These are phyloP conservation scores for Carex kokanica DNA, from an alignment of 176 grass and related monocot genomes.

Conservation along the genomic window DNA sequence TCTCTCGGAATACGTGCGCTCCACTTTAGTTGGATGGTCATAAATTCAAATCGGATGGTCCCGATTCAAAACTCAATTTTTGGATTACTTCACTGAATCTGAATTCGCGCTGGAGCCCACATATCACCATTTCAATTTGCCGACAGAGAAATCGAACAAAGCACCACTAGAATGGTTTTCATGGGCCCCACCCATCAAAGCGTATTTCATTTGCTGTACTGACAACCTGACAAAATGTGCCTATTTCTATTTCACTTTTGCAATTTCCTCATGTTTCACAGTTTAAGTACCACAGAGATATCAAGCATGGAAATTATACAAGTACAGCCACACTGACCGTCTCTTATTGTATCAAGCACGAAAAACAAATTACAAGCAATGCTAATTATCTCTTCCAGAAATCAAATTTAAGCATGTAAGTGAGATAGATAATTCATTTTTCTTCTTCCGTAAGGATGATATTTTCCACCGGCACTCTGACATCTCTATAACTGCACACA, in stretches of 20 bases:
- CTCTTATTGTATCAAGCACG: not conserved
- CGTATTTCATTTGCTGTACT: not conserved
- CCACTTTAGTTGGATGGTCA: no score
- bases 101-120: not conserved
- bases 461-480: conserved; percentile 40
- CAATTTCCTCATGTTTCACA: no score
- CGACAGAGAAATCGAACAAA: not conserved
- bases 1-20: no score
- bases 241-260: not conserved
- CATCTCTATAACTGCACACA: conserved; percentile 55
- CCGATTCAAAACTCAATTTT: no score
- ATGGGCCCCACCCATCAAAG: not conserved
- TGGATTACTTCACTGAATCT: no score
- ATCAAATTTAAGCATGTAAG: conserved; percentile 10
- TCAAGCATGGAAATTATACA: not conserved
- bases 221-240: not conserved
- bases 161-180: not conserved
- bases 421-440: conserved; percentile 20
- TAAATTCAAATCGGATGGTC: no score
- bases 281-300: not conserved
- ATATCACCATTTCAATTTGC: not conserved
- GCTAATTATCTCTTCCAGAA: not conserved
- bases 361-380: not conserved
- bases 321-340: not conserved
- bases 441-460: conserved; percentile 14